Evolutionary conservation across 495 filamentous ascomycete species (phyloP), one percentile per base, ranked within the genome.

Genomic region (Cryomyces minteri): DNA sequence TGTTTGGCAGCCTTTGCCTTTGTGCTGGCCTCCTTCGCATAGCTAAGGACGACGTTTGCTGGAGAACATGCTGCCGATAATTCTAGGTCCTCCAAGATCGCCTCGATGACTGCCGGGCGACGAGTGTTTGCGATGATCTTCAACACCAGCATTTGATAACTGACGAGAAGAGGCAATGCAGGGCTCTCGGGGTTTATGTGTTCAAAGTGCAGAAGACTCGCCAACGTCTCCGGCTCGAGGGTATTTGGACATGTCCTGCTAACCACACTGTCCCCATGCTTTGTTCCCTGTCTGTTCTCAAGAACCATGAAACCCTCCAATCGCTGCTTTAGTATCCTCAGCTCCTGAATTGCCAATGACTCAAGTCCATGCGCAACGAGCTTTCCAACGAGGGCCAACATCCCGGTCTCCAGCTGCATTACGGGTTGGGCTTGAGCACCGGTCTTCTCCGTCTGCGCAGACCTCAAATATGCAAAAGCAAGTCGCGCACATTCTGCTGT

Each of bases 341-440:
- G 58, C 60, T 96, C 87, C 52, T 80, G 84, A 45, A 79, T 62
- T 5, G 88, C 90, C 46, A 80, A 59, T 11, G 84, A 79, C 45
- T 84, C 75, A 46, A 92, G 58, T 10, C 78, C 79, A 40, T 93
- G 61, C 0, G 73, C 70, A 5, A 93, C 67, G 12, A 93, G 61
- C 51, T 79, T 87, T 37, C 72, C 74, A 28, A 82, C 65, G 37
- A 98, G 65, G 6, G 80, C 75, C 39, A 82, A 81, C 61, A 85
- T 82, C 5, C 84, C 90, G 47, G 76, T 78, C 55, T 95, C 88
- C 4, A 93, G 64, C 50, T 95, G 87, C 43, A 88, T 63, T 33
- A 69, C 72, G 6, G 78, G 74, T 11, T 74, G 58, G 49, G 69
- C 52, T 62, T 52, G 57, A 51, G 57, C 55, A 40, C 42, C 54